Evolutionary conservation across 2,329 filamentous ascomycete genomes (phyloP), one percentile per base, ranked within the genome.

Genomic region (Lasiodiplodia hormozganensis): DNA sequence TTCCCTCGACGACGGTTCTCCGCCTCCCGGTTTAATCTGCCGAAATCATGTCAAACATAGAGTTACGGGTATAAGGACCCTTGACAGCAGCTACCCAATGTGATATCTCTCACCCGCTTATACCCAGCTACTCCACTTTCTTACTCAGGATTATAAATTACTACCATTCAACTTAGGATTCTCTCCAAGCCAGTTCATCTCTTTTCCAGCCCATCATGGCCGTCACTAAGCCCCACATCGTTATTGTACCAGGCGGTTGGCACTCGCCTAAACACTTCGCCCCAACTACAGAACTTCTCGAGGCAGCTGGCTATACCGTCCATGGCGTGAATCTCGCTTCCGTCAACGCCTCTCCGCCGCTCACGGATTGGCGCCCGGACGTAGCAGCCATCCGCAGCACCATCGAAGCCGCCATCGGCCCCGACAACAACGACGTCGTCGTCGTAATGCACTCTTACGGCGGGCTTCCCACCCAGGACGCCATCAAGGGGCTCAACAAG

Each of bases 371-470:
- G 49, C 69, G 70, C 14, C 73, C 78, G 4, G 79, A 83, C 62
- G 75, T 80, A 21, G 74, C 75, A 0, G 70, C 74, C 12, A 75
- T 82, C 14, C 74, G 73, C 5, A 68, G 75, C 4, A 70, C 78
- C 3, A 70, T 83, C 23, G 64, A 71, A 5, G 77, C 82, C 5
- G 79, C 82, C 11, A 51, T 67, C 25, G 56, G 56, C 56, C 4
- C 28, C 12, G 31, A 38, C 38, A 79, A 79, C 18, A 80, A 81
- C 56, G 75, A 83, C 34, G 77, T 85, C 16, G 71, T 84, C 0
- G 76, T 85, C 2, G 71, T 81, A 5, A 75, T 78, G 4, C 82
- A 85, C 70, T 83, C 80, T 2, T 84, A 83, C 73, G 79, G 80
- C n/a, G 83, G 82, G 16, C 73, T 82, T 0, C 74, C 82, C 1